Evolutionary conservation across 169 alveolate genomes (phyloP), one percentile per base, ranked within the genome.

Genomic region (Sarcocystis neurona): DNA sequence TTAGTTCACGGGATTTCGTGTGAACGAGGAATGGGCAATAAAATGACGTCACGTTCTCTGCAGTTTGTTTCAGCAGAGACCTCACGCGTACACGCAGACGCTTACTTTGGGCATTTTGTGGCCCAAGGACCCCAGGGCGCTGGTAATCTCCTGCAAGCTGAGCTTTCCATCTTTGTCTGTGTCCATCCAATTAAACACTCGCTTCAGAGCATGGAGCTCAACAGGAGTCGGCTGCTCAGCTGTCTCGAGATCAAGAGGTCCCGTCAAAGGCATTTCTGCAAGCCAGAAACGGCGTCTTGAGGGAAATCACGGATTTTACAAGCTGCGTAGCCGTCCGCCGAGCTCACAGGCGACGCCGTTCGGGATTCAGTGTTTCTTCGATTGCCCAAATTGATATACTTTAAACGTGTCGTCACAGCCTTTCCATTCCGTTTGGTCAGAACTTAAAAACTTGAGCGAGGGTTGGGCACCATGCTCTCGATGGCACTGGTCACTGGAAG

Each of bases 141-240:
- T 68, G 32, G 56, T 56, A 79, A 88, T 68, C 10, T 88, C 92
- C 0, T 88, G 92, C 43, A 75, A 47, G 74, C 92, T 90, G 53
- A 89, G 47, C 27, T 78, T 66, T n/a, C 91, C 93, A 47, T 90
- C 94, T n/a, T 68, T 48, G 63, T 87, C 89, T 1, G 91, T 68
- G 30, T 88, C 95, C 41, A 93, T 44, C 27, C 87, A 85, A 12
- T 82, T 79, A 53, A 93, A 93, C 63, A 91, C 95, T 63, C 93
- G 53, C 46, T 75, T 79, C 34, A 93, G 89, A 2, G 94, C 93
- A 44, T 93, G 94, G 48, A 79, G 78, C 89, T 93, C 95, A 43
- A 90, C 95, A 34, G 82, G 91, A 8, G 89, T 75, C 23, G 92
- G 92, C 66, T 70, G 82, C 53, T 84, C 88, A 1, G 79, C 80